Evolutionary conservation across 495 filamentous ascomycete species (phyloP).

Genomic region (Aspergillus biplanus): DNA sequence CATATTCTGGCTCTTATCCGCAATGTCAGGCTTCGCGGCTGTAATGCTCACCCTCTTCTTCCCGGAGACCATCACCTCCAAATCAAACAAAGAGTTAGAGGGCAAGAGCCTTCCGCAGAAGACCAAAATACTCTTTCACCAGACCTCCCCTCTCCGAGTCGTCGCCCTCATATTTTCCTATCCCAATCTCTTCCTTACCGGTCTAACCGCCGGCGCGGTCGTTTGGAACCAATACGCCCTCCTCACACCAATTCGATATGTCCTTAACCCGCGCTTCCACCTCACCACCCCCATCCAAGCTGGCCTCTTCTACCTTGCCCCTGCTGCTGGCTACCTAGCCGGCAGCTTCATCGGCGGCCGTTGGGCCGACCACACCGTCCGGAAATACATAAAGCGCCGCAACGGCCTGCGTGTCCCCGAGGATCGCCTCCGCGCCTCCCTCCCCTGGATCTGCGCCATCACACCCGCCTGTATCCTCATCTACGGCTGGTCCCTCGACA

Average conservation of each 20-base stretch:
- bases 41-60: constrained; percentile 66
- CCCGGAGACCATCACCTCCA: constrained; percentile 70
- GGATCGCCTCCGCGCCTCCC: constrained; percentile 65
- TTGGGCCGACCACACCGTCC: constrained; percentile 68
- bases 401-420: constrained; percentile 65
- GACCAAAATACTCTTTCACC: constrained; percentile 54
- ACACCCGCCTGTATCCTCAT: constrained; percentile 71
- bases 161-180: constrained; percentile 49
- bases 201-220: constrained; percentile 60
- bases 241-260: constrained; percentile 73
- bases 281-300: constrained; percentile 67
- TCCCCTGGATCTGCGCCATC: constrained; percentile 61
- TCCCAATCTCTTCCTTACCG: constrained; percentile 67
- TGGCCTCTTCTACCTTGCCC: constrained; percentile 75
- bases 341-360: constrained; percentile 73
- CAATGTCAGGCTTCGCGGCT: constrained; percentile 58
- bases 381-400: constrained; percentile 64
- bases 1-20: constrained; percentile 75
- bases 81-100: constrained; percentile 56
- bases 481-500: constrained; percentile 74
- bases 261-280: constrained; percentile 72
- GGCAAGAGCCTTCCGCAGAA: constrained; percentile 53
- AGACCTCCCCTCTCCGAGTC: constrained; percentile 66
- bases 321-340: constrained; percentile 68
- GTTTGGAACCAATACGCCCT: constrained; percentile 77